Conservation (phyloP, 2,329 filamentous ascomycete species). For the Ophiocordyceps polyrhachis-furcata region DNA sequence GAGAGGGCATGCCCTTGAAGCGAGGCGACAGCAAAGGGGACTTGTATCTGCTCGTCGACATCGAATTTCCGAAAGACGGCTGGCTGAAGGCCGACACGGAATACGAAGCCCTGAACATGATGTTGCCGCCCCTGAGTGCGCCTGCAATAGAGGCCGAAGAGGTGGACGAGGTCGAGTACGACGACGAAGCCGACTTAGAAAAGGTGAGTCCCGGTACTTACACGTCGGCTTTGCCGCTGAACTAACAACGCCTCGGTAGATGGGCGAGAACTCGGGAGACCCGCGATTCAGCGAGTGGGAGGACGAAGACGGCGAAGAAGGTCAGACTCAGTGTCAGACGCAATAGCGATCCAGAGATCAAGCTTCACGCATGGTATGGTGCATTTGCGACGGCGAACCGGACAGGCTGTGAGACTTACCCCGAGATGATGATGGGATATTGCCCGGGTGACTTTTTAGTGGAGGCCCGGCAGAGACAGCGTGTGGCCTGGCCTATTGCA, state of each 20-base stretch:
- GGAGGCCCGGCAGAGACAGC: no score
- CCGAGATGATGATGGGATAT: neutral
- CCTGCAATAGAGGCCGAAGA: slow-evolving; percentile 47
- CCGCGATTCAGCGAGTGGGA: slow-evolving; percentile 49
- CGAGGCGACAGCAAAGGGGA: slow-evolving; percentile 69
- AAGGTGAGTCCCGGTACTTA: slow-evolving; percentile 33
- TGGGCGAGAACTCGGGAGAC: slow-evolving; percentile 54
- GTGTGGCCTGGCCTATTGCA: no score
- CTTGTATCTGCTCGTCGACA: slow-evolving; percentile 67
- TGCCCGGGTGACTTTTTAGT: neutral
- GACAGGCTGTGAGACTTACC: neutral
- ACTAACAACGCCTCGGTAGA: slow-evolving; percentile 23
- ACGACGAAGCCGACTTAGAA: slow-evolving; percentile 67
- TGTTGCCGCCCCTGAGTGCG: slow-evolving; percentile 48
- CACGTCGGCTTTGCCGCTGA: neutral
- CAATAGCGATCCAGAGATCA: slow-evolving; percentile 31
- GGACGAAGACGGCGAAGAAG: slow-evolving; percentile 47
- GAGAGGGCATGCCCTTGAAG: slow-evolving; percentile 92
- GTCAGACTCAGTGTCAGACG: slow-evolving; percentile 50
- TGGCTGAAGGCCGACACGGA: slow-evolving; percentile 60
- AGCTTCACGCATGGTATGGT: neutral
- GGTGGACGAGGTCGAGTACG: slow-evolving; percentile 74
- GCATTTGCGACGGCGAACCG: neutral
- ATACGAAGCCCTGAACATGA: slow-evolving; percentile 50
- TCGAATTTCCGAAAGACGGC: slow-evolving; percentile 74